Evolutionary conservation across 345 rosid species (phyloP).

Genomic region (Viola odorata): DNA sequence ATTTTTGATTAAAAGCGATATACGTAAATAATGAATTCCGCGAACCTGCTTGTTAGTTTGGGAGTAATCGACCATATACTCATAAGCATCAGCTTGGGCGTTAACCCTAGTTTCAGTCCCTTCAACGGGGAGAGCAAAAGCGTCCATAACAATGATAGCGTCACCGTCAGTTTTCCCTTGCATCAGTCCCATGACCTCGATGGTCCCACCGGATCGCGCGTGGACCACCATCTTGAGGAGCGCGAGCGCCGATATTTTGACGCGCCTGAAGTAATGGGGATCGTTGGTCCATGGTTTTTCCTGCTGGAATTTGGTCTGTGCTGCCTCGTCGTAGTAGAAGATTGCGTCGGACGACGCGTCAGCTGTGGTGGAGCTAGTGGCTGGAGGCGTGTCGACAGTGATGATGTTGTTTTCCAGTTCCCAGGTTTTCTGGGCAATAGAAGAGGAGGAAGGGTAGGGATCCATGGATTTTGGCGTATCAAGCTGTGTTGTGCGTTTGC

Average conservation of each 20-base stretch:
- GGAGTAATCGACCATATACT: constrained; percentile 98
- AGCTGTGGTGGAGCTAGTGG: constrained; percentile 9
- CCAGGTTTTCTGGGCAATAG: constrained; percentile 94
- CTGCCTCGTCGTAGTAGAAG: constrained; percentile 71
- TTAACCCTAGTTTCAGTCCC: constrained; percentile 97
- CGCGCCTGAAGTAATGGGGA: constrained; percentile 95
- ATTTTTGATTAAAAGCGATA: not conserved
- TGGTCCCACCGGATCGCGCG: constrained; percentile 99
- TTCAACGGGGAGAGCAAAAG: constrained; percentile 99
- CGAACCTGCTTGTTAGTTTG: constrained; percentile 92
- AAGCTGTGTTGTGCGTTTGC: too few species aligned
- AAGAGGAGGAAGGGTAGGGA: constrained; percentile 36
- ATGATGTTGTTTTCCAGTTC: constrained; percentile 91
- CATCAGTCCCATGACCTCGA: constrained; percentile 99
- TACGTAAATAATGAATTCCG: not conserved
- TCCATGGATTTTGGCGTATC: constrained; percentile 6
- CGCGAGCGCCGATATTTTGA: constrained; percentile 95
- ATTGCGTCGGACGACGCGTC: constrained; percentile 60
- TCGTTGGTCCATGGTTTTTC: constrained; percentile 95
- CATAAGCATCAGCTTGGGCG: constrained; percentile 99
- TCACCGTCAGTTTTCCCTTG: constrained; percentile 99
- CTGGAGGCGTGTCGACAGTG: constrained; percentile 39
- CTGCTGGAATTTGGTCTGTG: constrained; percentile 63
- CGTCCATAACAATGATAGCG: constrained; percentile 96
- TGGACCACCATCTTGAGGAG: constrained; percentile 99